Base-by-base conservation (phyloP, 2,329 filamentous ascomycete genomes). In the Blumeriella jaapii region DNA sequence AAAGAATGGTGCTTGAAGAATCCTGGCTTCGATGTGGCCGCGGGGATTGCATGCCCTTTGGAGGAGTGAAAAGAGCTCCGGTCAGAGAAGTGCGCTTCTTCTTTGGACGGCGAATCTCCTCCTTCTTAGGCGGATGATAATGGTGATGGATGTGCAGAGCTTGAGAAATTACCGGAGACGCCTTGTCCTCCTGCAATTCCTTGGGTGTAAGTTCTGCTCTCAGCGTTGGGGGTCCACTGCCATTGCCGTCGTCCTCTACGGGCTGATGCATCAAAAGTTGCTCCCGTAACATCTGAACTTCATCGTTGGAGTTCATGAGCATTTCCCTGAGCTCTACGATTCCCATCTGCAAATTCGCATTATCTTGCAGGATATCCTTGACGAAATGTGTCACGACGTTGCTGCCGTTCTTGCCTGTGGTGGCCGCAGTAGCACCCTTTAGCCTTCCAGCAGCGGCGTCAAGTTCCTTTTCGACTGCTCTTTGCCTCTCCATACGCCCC, bases 71-170 rank as follows among this genome's bases (percentile, higher is more conserved):
- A 11, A 79, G 58, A 18, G 69, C 67, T 0, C 75, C 64, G 9
- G 69, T 70, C 7, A 83, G 61, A 14, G 73, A 67, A 19, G 74
- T 70, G 2, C 82, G 75, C 62, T 78, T 81, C 61, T 84, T 93
- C 61, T 76, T 83, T 6, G 71, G 64, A 40, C 76, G 76, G 46
- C 71, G 71, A 11, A 57, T 53, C 39, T 82, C 76, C 13, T 69
- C 64, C 55, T 75, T 78, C 34, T 69, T 61, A 1, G 75, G 63
- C 8, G 78, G 71, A 47, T 95, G 86, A 54, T 94, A 94, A 55
- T 96, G 89, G 51, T 96, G 87, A 53, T 96, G 89, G 29, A 96
- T 82, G 51, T 95, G 89, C 10, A 95, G 63, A 51, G 91, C 83
- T 50, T 83, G 80, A 0, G 80, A 78, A 2, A 70, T 42, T 22